Conservation (phyloP, 2,329 filamentous ascomycete species). For the Lithohypha guttulata region DNA sequence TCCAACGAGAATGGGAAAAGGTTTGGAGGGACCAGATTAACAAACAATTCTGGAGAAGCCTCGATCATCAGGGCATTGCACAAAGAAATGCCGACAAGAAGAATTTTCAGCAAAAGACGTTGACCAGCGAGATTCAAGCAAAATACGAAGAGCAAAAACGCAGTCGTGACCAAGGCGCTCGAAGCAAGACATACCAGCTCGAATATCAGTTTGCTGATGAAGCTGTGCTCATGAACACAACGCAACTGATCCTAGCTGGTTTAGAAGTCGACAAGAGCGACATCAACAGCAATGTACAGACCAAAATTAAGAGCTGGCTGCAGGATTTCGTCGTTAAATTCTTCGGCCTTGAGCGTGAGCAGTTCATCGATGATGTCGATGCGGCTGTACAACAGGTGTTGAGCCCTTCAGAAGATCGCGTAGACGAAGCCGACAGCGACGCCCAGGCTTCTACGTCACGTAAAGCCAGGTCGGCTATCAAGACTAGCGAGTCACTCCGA, state of each 20-base stretch:
- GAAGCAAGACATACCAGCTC: conserved; percentile 60
- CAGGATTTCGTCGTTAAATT: conserved; percentile 65
- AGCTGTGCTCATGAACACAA: conserved; percentile 49
- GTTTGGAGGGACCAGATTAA: conserved; percentile 96
- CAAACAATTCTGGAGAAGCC: conserved; percentile 86
- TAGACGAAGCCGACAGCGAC: conserved; percentile 65
- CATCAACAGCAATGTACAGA: conserved; percentile 52
- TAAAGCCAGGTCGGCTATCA: conserved; percentile 51
- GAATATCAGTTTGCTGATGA: conserved; percentile 63
- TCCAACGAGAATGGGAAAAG: conserved; percentile 96
- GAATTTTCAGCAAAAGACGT: conserved; percentile 76
- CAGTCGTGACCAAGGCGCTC: conserved; percentile 50
- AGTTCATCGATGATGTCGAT: conserved; percentile 45
- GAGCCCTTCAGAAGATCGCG: conserved; percentile 62
- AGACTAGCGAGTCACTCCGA: conserved; percentile 66
- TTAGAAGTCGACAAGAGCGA: conserved; percentile 41
- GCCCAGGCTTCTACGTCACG: conserved; percentile 59
- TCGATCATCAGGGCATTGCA: conserved; percentile 91
- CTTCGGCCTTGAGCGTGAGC: conserved; percentile 63
- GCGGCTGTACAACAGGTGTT: conserved; percentile 37
- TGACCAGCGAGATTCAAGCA: conserved; percentile 82
- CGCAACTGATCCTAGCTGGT: conserved; percentile 37
- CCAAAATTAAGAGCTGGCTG: conserved; percentile 63
- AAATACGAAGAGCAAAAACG: conserved; percentile 85
- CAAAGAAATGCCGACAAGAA: conserved; percentile 86